A percentile compares a stretch with the other conserved stretches of the same genome.
phyloP scores from a whole-genome alignment of 208 protist species.

The Crithidia sp. region DNA sequence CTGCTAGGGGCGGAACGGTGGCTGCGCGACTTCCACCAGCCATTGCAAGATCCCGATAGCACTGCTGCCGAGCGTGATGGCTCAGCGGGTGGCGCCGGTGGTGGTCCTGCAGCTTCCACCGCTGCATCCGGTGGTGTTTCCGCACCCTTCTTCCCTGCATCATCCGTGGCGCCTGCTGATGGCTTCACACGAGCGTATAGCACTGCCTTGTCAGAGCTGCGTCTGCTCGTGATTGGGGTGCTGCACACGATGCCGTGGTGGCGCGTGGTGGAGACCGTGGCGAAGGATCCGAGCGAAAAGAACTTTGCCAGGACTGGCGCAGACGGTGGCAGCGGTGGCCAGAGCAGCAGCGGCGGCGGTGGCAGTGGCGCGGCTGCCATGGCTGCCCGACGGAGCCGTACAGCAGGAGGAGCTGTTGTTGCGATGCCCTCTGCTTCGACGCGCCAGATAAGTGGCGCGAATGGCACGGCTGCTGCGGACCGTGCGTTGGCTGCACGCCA shows the following conservation, averaged over 20 bases:
- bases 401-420: background rate
- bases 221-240: constrained; percentile 71
- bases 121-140: too few species aligned
- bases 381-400: background rate
- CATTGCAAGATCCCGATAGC: background rate
- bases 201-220: constrained; percentile 47
- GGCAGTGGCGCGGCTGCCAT: background rate
- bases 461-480: background rate
- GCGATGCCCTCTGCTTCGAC: too few species aligned
- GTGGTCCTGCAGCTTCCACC: too few species aligned
- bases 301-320: background rate
- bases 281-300: background rate
- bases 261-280: constrained; percentile 67
- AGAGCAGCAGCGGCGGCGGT: background rate
- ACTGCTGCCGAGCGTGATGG: background rate
- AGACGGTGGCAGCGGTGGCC: background rate
- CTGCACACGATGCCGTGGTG: constrained; percentile 86
- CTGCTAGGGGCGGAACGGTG: constrained; percentile 54
- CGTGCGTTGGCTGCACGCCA: constrained; percentile 17
- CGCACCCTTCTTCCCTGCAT: background rate
- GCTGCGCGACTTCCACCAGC: constrained; percentile 34
- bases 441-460: background rate
- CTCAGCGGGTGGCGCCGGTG: too few species aligned
- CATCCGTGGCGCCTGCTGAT: constrained; percentile 1
- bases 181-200: constrained; percentile 17